A percentile compares a stretch with the other conserved stretches of the same genome.
Conservation (phyloP, 2,329 filamentous ascomycete genomes). For the Exophiala oligosperma region DNA sequence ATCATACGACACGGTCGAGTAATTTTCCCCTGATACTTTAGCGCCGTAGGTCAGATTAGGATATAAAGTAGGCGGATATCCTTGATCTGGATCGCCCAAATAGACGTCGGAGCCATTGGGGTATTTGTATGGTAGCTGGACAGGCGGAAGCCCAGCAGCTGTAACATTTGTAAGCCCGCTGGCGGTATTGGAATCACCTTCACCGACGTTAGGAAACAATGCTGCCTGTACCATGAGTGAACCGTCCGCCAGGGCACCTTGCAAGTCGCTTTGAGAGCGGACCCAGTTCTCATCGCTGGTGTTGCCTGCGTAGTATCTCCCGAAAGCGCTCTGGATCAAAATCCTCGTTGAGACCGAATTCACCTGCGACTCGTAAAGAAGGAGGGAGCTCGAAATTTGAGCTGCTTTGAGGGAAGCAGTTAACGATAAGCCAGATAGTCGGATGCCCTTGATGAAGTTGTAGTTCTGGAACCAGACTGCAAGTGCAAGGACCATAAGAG, state of each 20-base stretch:
- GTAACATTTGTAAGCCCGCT: conserved; percentile 67
- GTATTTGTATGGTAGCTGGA: conserved; percentile 63
- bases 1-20: conserved; percentile 42
- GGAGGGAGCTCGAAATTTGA: conserved; percentile 74
- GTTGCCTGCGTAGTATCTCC: conserved; percentile 56
- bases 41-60: conserved; percentile 71
- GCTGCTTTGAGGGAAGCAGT: conserved; percentile 85
- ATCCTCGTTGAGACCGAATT: conserved; percentile 67
- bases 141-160: conserved; percentile 44
- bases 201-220: conserved; percentile 70
- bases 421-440: conserved; percentile 65
- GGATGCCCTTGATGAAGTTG: conserved; percentile 59
- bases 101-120: conserved; percentile 59
- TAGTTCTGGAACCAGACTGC: conserved; percentile 68
- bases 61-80: conserved; percentile 72
- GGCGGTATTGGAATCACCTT: conserved; percentile 44
- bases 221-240: conserved; percentile 67
- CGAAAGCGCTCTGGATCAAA: conserved; percentile 53
- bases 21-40: conserved; percentile 23
- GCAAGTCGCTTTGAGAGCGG: conserved; percentile 62
- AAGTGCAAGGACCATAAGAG: conserved; percentile 75
- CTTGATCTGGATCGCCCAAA: conserved; percentile 63
- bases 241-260: conserved; percentile 65
- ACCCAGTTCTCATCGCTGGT: conserved; percentile 60
- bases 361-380: conserved; percentile 74